phyloP scores from a whole-genome alignment of 441 rosid species.

The Gossypium davidsonii region DNA sequence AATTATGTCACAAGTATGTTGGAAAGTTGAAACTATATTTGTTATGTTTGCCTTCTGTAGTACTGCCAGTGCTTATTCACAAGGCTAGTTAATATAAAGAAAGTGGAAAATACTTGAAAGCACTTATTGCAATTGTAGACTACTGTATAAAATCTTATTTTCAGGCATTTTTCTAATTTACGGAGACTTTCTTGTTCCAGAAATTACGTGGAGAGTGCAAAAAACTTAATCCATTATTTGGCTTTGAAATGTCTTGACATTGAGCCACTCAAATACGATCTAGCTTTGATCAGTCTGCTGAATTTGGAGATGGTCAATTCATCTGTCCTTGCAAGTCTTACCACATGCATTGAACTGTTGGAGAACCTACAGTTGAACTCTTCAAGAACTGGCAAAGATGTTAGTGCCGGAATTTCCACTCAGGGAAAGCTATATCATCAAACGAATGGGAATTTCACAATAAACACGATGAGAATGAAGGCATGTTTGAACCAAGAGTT shows the following conservation, averaged over 20 bases:
- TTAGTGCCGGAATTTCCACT: constrained; percentile 15
- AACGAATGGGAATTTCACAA: constrained; percentile 17
- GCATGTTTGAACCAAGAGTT: constrained; percentile 34
- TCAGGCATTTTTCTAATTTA: background rate
- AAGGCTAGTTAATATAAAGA: too few relatives aligned
- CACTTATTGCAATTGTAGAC: too few relatives aligned
- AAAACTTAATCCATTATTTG: constrained; percentile 55
- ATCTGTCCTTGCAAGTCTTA: constrained; percentile 44
- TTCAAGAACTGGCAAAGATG: constrained; percentile 13
- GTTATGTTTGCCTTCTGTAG: background rate
- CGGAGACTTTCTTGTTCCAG: constrained; percentile 27
- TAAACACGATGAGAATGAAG: constrained; percentile 27
- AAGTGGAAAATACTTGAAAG: too few relatives aligned
- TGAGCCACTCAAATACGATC: constrained; percentile 40
- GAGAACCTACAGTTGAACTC: constrained; percentile 25
- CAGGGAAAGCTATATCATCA: constrained; percentile 17
- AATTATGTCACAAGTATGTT: constrained; percentile 47
- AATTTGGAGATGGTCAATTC: constrained; percentile 45
- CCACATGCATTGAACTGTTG: constrained; percentile 36
- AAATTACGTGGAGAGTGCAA: constrained; percentile 42
- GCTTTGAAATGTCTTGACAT: constrained; percentile 46
- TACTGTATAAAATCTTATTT: background rate
- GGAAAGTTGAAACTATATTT: background rate
- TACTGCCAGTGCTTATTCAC: background rate
- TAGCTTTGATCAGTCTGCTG: constrained; percentile 37